Base-by-base conservation (phyloP, 1,139 yeast genomes). In the Meyerozyma elateridarum region DNA sequence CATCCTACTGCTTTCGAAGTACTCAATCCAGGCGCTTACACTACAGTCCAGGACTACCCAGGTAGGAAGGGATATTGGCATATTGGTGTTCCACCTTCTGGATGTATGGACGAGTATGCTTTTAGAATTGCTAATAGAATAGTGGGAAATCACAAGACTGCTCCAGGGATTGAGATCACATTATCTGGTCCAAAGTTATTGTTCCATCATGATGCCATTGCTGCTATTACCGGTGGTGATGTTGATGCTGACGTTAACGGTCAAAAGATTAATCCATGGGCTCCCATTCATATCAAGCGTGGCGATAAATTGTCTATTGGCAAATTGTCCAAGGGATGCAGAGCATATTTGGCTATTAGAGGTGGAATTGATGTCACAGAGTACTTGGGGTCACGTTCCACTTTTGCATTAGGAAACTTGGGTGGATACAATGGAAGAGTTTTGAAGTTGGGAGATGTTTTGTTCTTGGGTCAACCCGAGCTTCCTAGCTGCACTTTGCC, bases 341-440 rank as follows among this genome's bases (percentile, higher is more conserved):
- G 97, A 54, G 79, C 93, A 4, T 91, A 91, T 55, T 61, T 91
- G 55, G 87, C 96, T 2, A 76, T 91, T 34, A 76, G 95, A 56
- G 95, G 95, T 35, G 97, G 97, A 48, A 73, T 91, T 45, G 96
- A 89, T 54, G 95, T 89, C 26, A 85, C 93, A 22, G 94, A 85
- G 59, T 91, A 89, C 55, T 72, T 91, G 45, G 96, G 96, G 2
- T 85, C 96, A n/a, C 76, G 96, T 56, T 85, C 97, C 1, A 91
- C 98, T 2, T 91, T 89, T 66, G 96, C 96, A 3, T 69, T 88
- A 34, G 97, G 97, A 49, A 81, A 80, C 51, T 71, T 91, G 62
- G 98, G 98, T 52, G 98, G 98, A 36, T 79, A 76, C 64, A 88
- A 88, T 48, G 98, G 98, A 33, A 74, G 97, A 52, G 87, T 81